A percentile compares a stretch with the other conserved stretches of the same genome.
These are phyloP conservation scores for Plenodomus tracheiphilus DNA, from an alignment of 2,329 filamentous ascomycete species.

Conservation along the genomic window DNA sequence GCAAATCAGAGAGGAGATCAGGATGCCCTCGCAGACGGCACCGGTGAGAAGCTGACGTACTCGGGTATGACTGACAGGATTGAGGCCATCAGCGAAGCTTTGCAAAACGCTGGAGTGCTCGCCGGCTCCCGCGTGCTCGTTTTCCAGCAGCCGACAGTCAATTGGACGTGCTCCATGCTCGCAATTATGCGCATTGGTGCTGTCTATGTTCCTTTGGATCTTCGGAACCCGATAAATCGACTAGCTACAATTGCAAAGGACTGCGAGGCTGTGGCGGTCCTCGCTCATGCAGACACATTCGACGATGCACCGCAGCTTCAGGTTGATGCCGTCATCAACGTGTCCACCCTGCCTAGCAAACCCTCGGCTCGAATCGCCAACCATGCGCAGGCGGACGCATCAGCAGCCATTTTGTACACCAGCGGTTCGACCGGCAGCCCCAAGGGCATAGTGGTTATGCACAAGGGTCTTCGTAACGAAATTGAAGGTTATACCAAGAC, in stretches of 20 bases:
- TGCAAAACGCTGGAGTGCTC: neutral
- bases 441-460: slow-evolving; percentile 54
- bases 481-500: slow-evolving; percentile 34
- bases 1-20: neutral
- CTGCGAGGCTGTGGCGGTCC: slow-evolving; percentile 32
- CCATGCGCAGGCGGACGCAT: slow-evolving; percentile 3
- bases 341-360: neutral
- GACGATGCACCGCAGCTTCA: slow-evolving; percentile 16
- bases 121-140: slow-evolving; percentile 40
- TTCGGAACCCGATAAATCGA: slow-evolving; percentile 30
- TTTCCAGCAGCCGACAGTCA: slow-evolving; percentile 43
- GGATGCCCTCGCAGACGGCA: slow-evolving; percentile 2
- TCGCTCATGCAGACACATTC: slow-evolving; percentile 28
- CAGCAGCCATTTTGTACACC: slow-evolving; percentile 63
- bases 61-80: neutral
- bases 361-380: neutral
- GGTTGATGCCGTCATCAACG: neutral
- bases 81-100: neutral
- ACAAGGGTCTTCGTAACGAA: slow-evolving; percentile 47
- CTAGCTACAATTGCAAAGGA: slow-evolving; percentile 36
- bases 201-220: slow-evolving; percentile 47
- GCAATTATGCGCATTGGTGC: slow-evolving; percentile 48
- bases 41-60: neutral
- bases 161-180: slow-evolving; percentile 47
- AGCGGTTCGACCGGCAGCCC: slow-evolving; percentile 59